phyloP scores from a whole-genome alignment of 768 basidiomycete species.

The Serpula lacrymans region DNA sequence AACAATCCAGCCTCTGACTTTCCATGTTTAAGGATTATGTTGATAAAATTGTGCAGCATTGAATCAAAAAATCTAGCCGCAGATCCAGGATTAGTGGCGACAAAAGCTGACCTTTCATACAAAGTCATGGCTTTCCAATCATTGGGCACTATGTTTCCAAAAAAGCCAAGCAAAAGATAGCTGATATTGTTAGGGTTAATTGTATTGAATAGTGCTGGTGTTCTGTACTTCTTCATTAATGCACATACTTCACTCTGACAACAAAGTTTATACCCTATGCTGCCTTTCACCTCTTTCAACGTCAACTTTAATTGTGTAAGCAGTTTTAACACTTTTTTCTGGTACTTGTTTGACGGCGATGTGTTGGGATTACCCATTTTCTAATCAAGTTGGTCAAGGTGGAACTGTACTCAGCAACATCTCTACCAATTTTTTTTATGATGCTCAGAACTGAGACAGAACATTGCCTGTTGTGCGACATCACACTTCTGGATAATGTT shows the following conservation, averaged over 20 bases:
- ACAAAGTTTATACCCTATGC: conserved; percentile 19
- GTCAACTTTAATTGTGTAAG: conserved; percentile 19
- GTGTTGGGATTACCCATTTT: background rate
- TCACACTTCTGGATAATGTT: conserved; percentile 13
- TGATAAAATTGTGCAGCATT: background rate
- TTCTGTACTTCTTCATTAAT: conserved; percentile 30
- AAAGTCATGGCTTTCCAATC: background rate
- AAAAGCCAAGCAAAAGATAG: conserved; percentile 26
- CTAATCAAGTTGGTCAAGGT: background rate
- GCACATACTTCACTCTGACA: conserved; percentile 37
- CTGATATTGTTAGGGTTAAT: conserved; percentile 43
- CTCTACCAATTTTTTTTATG: background rate
- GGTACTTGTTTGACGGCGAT: background rate
- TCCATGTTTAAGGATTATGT: background rate
- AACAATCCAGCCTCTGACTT: no score
- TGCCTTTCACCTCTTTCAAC: conserved; percentile 19
- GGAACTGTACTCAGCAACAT: no score
- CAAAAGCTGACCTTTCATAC: background rate
- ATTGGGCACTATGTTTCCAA: conserved; percentile 2
- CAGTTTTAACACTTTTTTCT: background rate
- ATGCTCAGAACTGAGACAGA: no score
- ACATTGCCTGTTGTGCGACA: no score
- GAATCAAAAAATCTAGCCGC: background rate
- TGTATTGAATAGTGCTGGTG: conserved; percentile 41
- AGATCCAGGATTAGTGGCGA: background rate